Conservation (phyloP, 768 basidiomycete genomes). For the Boletus coccyginus region DNA sequence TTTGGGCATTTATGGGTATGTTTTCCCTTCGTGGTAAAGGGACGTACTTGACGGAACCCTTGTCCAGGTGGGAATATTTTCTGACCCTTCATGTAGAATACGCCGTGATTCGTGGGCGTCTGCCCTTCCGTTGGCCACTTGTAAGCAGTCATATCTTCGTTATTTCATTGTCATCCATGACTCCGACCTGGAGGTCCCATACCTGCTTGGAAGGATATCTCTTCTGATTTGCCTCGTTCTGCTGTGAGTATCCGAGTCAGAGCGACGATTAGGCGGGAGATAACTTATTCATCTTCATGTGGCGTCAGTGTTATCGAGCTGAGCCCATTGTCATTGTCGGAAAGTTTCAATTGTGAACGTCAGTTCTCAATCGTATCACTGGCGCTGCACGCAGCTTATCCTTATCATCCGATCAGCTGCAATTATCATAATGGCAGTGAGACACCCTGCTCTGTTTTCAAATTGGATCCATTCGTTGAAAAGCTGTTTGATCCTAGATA, state of each 20-base stretch:
- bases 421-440: constrained; percentile 4
- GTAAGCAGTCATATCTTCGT: constrained; percentile 9
- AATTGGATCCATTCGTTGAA: neutral
- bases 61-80: constrained; percentile 25
- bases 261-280: too few relatives aligned
- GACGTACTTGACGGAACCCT: neutral
- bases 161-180: neutral
- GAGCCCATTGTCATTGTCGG: neutral
- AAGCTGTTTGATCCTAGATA: neutral
- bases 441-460: neutral
- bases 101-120: constrained; percentile 15
- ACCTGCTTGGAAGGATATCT: constrained; percentile 20
- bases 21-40: neutral
- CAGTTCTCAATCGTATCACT: constrained; percentile 5
- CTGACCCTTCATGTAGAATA: constrained; percentile 18
- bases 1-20: constrained; percentile 21
- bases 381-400: neutral
- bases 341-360: constrained; percentile 12
- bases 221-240: constrained; percentile 13
- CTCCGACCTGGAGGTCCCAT: constrained; percentile 17
- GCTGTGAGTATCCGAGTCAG: constrained; percentile 5
- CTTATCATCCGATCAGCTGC: neutral
- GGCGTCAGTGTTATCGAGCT: constrained; percentile 2
- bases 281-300: neutral
- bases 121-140: constrained; percentile 26